Evolutionary conservation across 2,329 filamentous ascomycete genomes (phyloP).

Genomic region (Macrophomina pseudophaseolina): DNA sequence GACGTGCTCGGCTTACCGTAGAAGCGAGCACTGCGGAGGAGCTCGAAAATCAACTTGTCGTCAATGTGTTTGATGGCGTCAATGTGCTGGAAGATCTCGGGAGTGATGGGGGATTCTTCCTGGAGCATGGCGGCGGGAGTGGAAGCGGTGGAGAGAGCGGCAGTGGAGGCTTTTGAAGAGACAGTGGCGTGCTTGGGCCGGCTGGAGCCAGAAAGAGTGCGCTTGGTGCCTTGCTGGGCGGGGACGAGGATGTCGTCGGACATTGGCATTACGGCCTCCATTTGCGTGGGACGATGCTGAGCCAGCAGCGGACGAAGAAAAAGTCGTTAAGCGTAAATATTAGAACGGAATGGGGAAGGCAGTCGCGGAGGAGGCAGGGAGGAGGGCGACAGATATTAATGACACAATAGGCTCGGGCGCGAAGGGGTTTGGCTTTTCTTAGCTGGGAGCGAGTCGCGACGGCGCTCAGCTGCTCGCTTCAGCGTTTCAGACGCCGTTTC

Average conservation of each 20-base stretch:
- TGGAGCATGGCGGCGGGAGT: slow-evolving; percentile 8
- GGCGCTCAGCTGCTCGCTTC: slow-evolving; percentile 16
- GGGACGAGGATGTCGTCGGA: neutral
- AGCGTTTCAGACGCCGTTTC: slow-evolving; percentile 22
- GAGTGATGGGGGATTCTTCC: slow-evolving; percentile 33
- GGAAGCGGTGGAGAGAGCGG: slow-evolving; percentile 37
- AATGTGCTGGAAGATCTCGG: slow-evolving; percentile 46
- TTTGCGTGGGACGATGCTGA: neutral
- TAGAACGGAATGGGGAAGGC: neutral
- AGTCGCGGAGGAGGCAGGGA: neutral
- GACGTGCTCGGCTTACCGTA: slow-evolving; percentile 37
- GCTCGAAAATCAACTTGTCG: slow-evolving; percentile 45
- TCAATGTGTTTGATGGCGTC: slow-evolving; percentile 48
- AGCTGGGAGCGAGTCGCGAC: neutral
- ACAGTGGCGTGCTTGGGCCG: slow-evolving; percentile 2
- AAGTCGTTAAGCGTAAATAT: slow-evolving; percentile 8
- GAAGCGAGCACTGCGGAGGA: slow-evolving; percentile 45
- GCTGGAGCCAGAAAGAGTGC: slow-evolving; percentile 16
- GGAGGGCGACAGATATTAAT: slow-evolving; percentile 15
- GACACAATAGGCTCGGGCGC: neutral
- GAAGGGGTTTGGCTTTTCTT: neutral
- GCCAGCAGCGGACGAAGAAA: slow-evolving; percentile 4
- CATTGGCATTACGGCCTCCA: slow-evolving; percentile 8
- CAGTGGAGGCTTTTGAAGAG: neutral
- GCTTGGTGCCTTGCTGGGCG: slow-evolving; percentile 19